These are phyloP conservation scores for Zalerion maritima DNA, from an alignment of 495 filamentous ascomycete species.

Conservation along the genomic window DNA sequence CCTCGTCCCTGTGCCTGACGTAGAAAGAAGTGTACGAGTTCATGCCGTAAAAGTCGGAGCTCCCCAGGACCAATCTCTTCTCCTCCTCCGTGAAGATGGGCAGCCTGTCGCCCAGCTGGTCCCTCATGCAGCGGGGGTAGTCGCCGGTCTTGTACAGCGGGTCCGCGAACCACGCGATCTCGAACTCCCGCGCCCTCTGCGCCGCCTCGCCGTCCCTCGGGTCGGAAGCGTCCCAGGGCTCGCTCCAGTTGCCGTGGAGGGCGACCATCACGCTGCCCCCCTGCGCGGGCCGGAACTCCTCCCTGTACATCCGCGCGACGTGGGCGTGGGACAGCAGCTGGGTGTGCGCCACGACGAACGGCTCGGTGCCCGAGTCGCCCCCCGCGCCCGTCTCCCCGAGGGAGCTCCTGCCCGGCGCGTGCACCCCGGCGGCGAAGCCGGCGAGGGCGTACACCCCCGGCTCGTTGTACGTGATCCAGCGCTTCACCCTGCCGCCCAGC, in stretches of 20 bases:
- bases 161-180: conserved; percentile 41
- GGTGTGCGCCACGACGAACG: conserved; percentile 36
- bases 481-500: conserved; percentile 33
- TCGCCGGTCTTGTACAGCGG: conserved; percentile 33
- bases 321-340: conserved; percentile 34
- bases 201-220: conserved; percentile 35
- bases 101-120: conserved; percentile 32
- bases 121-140: conserved; percentile 33
- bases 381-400: conserved; percentile 31
- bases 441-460: conserved; percentile 37
- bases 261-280: conserved; percentile 39
- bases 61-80: conserved; percentile 25
- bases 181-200: conserved; percentile 38
- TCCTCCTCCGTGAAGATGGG: conserved; percentile 30
- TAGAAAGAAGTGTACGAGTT: conserved; percentile 36
- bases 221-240: conserved; percentile 37
- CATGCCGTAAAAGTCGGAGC: conserved; percentile 38
- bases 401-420: conserved; percentile 37
- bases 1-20: conserved; percentile 23
- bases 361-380: conserved; percentile 35
- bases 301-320: conserved; percentile 36
- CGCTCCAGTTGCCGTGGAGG: conserved; percentile 43
- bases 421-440: conserved; percentile 36
- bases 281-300: conserved; percentile 32
- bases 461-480: conserved; percentile 45